These are phyloP conservation scores for Solanum hybrid DNA, from an alignment of 305 asterid species.

Conservation along the genomic window DNA sequence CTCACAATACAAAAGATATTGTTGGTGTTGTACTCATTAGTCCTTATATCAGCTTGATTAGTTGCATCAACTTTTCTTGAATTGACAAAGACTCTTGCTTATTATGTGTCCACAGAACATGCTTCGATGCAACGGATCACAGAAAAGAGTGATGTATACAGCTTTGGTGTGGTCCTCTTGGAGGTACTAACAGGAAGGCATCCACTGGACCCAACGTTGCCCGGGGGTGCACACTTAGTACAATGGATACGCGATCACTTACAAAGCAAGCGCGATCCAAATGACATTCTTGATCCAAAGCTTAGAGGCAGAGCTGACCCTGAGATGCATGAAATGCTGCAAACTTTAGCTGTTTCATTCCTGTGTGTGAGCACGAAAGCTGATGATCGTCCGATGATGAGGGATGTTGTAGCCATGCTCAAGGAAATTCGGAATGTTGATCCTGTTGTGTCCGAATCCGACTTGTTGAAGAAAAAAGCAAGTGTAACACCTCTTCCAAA, in stretches of 20 bases:
- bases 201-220: slow-evolving; percentile 84
- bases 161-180: slow-evolving; percentile 73
- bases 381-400: slow-evolving; percentile 83
- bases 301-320: slow-evolving; percentile 90
- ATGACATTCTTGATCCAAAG: slow-evolving; percentile 74
- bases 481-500: slow-evolving; percentile 23
- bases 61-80: background rate
- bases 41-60: background rate
- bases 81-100: background rate
- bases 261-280: slow-evolving; percentile 49
- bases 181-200: slow-evolving; percentile 96
- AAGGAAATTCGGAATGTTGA: slow-evolving; percentile 69
- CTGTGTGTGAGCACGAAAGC: slow-evolving; percentile 64
- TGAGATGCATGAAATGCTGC: slow-evolving; percentile 94
- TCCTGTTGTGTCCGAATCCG: slow-evolving; percentile 39
- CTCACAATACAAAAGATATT: background rate
- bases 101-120: slow-evolving; percentile 50
- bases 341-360: slow-evolving; percentile 81
- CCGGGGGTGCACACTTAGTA: slow-evolving; percentile 87
- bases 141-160: slow-evolving; percentile 85
- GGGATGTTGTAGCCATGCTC: slow-evolving; percentile 94
- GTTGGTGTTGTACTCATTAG: background rate
- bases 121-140: slow-evolving; percentile 67
- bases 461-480: slow-evolving; percentile 36
- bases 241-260: slow-evolving; percentile 82